Base-by-base conservation (phyloP, 805 yeast genomes). In the Schwanniomyces vanrijiae region DNA sequence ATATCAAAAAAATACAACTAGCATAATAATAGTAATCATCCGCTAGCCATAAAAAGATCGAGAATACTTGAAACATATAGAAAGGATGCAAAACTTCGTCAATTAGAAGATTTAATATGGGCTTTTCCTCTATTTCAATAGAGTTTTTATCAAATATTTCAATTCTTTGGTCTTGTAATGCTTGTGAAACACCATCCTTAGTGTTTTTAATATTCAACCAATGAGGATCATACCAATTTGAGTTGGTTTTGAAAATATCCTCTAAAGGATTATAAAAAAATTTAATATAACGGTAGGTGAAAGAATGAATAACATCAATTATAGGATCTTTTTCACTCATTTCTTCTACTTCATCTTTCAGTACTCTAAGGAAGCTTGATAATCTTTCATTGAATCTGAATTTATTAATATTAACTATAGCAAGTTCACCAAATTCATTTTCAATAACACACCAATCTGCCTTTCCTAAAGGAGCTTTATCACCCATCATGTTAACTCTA, bases 11-110 rank as follows among this genome's bases (percentile, higher is more conserved):
- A 50, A 94, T 94, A 66, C 99, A 95, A 16, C 82, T 76, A 0
- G 99, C 99, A 62, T 94, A 94, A 68, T 92, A 94, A 63, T 85
- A 88, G 66, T 95, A 94, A 56, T 88, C 86, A 65, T 94, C 99
- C 13, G 90, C 80, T 9, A 90, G 77, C 99, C 99, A 94, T 39
- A 94, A 71, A 26, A 91, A 69, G 46, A 94, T 87, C 3, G 97
- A 90, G 61, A 92, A 92, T 1, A 92, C 84, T 70, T 94, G 99
- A 64, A 94, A 94, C 37, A 95, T 79, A 64, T 94, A 94, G 62
- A 94, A 94, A 0, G 99, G 99, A 64, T 94, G 98, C 37, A 94
- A 69, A 0, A 90, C 89, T 64, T 94, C 99, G 59, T 90, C 96
- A 21, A 86, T 72, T 29, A 94, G 72, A 39, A 94, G 75, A 60